Evolutionary conservation across 768 basidiomycete genomes (phyloP), one percentile per base, ranked within the genome.

Genomic region (Lactarius indigo): DNA sequence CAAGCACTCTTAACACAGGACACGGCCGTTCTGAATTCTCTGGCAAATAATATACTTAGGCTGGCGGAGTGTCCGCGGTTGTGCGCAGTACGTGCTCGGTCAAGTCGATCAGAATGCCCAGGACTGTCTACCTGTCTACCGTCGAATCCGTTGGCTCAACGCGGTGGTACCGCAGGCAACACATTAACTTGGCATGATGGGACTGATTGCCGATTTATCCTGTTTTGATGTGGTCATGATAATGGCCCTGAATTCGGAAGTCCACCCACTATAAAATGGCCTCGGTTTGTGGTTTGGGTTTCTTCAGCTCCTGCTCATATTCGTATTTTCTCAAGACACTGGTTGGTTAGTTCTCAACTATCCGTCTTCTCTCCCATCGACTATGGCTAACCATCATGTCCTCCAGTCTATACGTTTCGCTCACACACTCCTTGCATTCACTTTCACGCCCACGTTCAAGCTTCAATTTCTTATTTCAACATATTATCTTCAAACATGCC

Each of bases 311-410:
- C 26, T 44, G 31, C 44, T 62, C 56, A 62, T 20, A 39, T 66
- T 62, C 37, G 23, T 33, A 23, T n/a, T 55, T 7, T 37, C 47
- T 7, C 12, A 3, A 39, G 65, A 57, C 57, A 66, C 65, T 63
- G 65, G 65, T 66, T 66, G 65, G 65, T 66, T n/a, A 55, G 65
- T 37, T 39, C 18, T 6, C 3, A 15, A 39, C 13, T 12, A 10
- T 35, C 23, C 26, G 26, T 4, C 30, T 23, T 8, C 41, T n/a
- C 13, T 61, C 7, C 17, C n/a, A 9, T 30, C 37, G 42, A 23
- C 35, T n/a, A 20, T 37, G 3, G 9, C 37, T 59, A 15, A 61
- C 44, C 18, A 10, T 23, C 5, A 50, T 15, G 20, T 10, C 18
- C 33, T 35, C n/a, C 26, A 65, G 64, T 23, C 64, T 33, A 37